Evolutionary conservation across 2,329 filamentous ascomycete genomes (phyloP).

Genomic region (Fusarium sulawesiense): DNA sequence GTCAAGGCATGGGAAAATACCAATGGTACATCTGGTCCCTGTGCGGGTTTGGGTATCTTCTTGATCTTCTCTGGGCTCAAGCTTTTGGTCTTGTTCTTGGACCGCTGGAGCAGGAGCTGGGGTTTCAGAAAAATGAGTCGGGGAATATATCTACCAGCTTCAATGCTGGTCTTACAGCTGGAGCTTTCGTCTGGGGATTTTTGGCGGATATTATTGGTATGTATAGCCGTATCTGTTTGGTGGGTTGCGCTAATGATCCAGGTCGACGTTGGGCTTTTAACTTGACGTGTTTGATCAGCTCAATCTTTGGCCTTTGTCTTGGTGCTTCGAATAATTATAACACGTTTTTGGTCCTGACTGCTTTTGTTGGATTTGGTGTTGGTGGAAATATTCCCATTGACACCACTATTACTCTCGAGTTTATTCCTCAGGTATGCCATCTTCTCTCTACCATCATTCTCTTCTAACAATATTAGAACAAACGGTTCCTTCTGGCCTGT

Average conservation of each 20-base stretch:
- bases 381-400: conserved; percentile 68
- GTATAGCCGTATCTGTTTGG: background rate
- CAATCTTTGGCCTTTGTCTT: conserved; percentile 63
- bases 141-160: conserved; percentile 66
- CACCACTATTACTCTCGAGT: conserved; percentile 66
- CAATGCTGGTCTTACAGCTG: conserved; percentile 64
- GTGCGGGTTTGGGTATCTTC: conserved; percentile 65
- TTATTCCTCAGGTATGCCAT: conserved; percentile 57
- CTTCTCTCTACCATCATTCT: rapidly evolving
- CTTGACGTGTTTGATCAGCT: conserved; percentile 62
- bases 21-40: conserved; percentile 65
- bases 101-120: conserved; percentile 67
- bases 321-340: conserved; percentile 62
- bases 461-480: conserved; percentile 19
- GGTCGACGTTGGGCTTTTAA: conserved; percentile 68
- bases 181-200: conserved; percentile 67
- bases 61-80: conserved; percentile 69
- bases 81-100: conserved; percentile 66
- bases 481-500: conserved; percentile 63
- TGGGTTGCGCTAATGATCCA: conserved; percentile 19
- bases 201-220: conserved; percentile 62
- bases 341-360: conserved; percentile 64
- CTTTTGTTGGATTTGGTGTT: conserved; percentile 64
- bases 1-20: conserved; percentile 64
- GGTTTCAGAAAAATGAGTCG: conserved; percentile 55